Conservation (phyloP, 495 filamentous ascomycete species). For the Entonaema liquescens region DNA sequence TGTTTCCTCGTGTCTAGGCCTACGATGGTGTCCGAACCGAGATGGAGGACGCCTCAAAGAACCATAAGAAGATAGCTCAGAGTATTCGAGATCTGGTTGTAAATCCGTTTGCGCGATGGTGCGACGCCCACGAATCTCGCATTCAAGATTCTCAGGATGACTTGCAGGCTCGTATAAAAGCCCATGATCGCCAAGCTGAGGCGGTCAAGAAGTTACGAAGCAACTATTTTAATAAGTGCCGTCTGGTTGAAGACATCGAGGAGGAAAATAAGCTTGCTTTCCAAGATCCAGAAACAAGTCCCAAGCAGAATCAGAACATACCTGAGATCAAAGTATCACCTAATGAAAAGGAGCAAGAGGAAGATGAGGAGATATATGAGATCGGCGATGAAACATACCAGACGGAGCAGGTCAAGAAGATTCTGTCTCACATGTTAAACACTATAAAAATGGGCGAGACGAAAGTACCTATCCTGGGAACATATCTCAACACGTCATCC, state of each 20-base stretch:
- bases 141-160: conserved; percentile 95
- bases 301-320: conserved; percentile 56
- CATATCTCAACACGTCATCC: conserved; percentile 89
- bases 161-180: conserved; percentile 85
- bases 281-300: conserved; percentile 74
- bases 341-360: conserved; percentile 56
- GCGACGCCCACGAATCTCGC: conserved; percentile 89
- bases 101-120: conserved; percentile 92
- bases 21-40: conserved; percentile 95
- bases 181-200: conserved; percentile 91
- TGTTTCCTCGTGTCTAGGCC: conserved; percentile 63
- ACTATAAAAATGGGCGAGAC: conserved; percentile 86
- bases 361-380: conserved; percentile 82
- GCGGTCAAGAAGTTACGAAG: conserved; percentile 89
- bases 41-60: conserved; percentile 91
- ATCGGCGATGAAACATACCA: conserved; percentile 87
- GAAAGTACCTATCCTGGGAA: conserved; percentile 94
- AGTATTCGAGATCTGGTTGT: conserved; percentile 97
- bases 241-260: conserved; percentile 92
- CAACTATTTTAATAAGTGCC: conserved; percentile 98
- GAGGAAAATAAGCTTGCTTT: conserved; percentile 99
- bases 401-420: conserved; percentile 87
- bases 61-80: conserved; percentile 91
- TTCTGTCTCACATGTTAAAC: conserved; percentile 84
- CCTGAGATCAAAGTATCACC: conserved; percentile 66